Conservation (phyloP, 768 basidiomycete genomes). For the Coprinellus aureogranulatus region DNA sequence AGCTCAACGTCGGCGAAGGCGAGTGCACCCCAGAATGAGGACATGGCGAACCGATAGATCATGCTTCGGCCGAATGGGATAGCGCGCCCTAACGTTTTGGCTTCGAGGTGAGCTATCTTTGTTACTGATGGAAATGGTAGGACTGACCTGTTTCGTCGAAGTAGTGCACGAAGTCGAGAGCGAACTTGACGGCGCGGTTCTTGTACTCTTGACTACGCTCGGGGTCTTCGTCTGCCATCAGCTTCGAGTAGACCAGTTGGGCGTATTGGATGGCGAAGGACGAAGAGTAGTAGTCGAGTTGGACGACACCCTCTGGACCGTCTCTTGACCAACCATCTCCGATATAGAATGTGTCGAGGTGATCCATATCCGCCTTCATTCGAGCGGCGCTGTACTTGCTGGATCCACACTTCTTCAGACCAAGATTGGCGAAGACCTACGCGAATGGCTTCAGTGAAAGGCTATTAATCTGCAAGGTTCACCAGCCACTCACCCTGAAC, state of each 20-base stretch:
- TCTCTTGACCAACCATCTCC: conserved; percentile 75
- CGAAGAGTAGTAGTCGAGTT: conserved; percentile 76
- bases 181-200: conserved; percentile 60
- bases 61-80: conserved; percentile 76
- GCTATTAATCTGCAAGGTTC: too few species aligned
- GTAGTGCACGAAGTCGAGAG: conserved; percentile 70
- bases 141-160: conserved; percentile 66
- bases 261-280: conserved; percentile 79
- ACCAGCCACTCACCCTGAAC: conserved; percentile 61
- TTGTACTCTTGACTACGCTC: conserved; percentile 63
- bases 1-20: conserved; percentile 70
- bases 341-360: conserved; percentile 78
- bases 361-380: conserved; percentile 72
- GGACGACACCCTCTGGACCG: conserved; percentile 74
- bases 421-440: conserved; percentile 74
- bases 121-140: neutral
- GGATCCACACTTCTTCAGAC: conserved; percentile 61
- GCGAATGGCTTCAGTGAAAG: neutral
- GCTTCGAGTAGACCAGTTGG: conserved; percentile 67
- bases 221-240: conserved; percentile 61
- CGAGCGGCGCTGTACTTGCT: conserved; percentile 52
- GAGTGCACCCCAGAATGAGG: conserved; percentile 73
- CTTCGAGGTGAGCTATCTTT: neutral
- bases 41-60: conserved; percentile 81
- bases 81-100: conserved; percentile 55